Evolutionary conservation across 164 flowering plant species (phyloP).

Genomic region (Vitis cinerea): DNA sequence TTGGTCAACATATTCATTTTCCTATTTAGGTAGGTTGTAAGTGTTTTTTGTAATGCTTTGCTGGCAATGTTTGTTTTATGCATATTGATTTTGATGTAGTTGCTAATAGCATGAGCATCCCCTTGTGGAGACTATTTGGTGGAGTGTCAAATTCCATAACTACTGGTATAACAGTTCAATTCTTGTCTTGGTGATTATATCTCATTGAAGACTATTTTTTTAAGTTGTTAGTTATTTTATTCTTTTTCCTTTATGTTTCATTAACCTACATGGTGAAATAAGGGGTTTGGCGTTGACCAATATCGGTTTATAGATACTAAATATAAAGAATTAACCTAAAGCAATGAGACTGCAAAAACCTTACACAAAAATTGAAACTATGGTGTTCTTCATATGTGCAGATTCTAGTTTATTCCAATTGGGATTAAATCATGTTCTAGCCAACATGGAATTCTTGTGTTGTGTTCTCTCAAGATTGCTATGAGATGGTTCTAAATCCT

Average conservation of each 20-base stretch:
- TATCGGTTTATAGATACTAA: neutral
- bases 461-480: too few relatives aligned
- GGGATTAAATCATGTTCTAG: too few relatives aligned
- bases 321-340: too few relatives aligned
- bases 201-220: neutral
- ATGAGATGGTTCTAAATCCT: too few relatives aligned
- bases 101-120: slow-evolving; percentile 67
- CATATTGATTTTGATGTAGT: slow-evolving; percentile 87
- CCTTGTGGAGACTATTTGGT: slow-evolving; percentile 87
- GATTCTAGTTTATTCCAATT: slow-evolving; percentile 58
- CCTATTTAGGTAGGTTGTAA: too few relatives aligned
- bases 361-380: neutral
- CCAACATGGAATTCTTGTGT: too few relatives aligned
- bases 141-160: slow-evolving; percentile 72
- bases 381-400: slow-evolving; percentile 19
- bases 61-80: slow-evolving; percentile 1
- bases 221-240: neutral
- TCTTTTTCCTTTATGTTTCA: neutral
- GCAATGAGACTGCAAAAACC: too few relatives aligned
- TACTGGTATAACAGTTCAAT: slow-evolving; percentile 80
- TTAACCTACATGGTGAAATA: too few relatives aligned
- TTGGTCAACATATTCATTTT: too few relatives aligned
- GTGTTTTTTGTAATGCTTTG: too few relatives aligned
- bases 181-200: neutral
- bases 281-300: neutral